These are phyloP conservation scores for Somion occarium DNA, from an alignment of 1,284 basidiomycete genomes.

Conservation along the genomic window DNA sequence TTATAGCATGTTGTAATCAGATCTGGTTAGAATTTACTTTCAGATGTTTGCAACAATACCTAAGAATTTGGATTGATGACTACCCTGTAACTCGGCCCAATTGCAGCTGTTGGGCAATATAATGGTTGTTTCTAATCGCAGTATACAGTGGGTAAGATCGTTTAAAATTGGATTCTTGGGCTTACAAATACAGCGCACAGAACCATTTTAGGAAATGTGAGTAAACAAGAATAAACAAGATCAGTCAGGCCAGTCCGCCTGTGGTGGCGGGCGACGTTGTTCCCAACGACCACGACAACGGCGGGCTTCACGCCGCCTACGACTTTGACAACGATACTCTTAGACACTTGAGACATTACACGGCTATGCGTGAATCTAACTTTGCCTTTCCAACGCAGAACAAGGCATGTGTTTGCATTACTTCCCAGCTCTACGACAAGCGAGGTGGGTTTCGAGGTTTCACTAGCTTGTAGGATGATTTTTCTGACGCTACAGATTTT, in stretches of 20 bases:
- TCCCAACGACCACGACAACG: slow-evolving; percentile 20
- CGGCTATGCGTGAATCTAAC: slow-evolving; percentile 90
- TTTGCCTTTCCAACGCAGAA: slow-evolving; percentile 95
- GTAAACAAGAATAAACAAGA: slow-evolving; percentile 29
- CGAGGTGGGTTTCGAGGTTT: slow-evolving; percentile 62
- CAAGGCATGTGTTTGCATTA: slow-evolving; percentile 93
- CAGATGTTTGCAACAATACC: too few relatives aligned
- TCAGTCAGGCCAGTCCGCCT: slow-evolving; percentile 27
- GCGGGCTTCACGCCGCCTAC: slow-evolving; percentile 16
- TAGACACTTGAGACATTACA: slow-evolving; percentile 9
- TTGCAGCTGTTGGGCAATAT: too few relatives aligned
- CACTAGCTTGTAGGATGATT: background rate
- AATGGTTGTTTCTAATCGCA: too few relatives aligned
- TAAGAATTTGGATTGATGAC: too few relatives aligned
- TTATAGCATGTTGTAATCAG: too few relatives aligned
- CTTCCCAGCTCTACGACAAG: slow-evolving; percentile 92
- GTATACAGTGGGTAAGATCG: too few relatives aligned
- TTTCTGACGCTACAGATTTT: slow-evolving; percentile 1
- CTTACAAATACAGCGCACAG: too few relatives aligned
- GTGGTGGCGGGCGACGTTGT: slow-evolving; percentile 18
- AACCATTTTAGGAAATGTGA: background rate
- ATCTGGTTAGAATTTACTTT: too few relatives aligned
- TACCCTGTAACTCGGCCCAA: too few relatives aligned
- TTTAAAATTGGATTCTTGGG: too few relatives aligned
- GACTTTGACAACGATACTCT: slow-evolving; percentile 10